A percentile compares a stretch with the other conserved stretches of the same genome.
phyloP scores from a whole-genome alignment of 2,329 filamentous ascomycete species.

The Aureobasidium melanogenum region DNA sequence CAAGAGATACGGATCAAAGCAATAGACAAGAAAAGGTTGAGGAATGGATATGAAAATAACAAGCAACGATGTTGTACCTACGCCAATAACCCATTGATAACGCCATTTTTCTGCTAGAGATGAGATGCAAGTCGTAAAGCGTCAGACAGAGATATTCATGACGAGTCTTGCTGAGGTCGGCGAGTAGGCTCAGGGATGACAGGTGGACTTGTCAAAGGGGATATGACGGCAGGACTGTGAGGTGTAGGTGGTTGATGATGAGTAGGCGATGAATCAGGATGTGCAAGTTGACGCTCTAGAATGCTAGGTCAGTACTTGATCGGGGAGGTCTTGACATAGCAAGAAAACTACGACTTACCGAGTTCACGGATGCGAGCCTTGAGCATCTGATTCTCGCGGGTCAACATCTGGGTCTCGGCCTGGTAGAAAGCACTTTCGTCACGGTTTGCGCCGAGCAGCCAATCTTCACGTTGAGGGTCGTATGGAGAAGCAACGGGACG shows the following conservation, averaged over 20 bases:
- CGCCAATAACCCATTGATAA: not conserved
- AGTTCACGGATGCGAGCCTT: conserved; percentile 64
- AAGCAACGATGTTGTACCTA: not conserved
- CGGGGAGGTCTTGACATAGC: too few relatives aligned
- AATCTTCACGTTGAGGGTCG: conserved; percentile 40
- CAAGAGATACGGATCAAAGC: not conserved
- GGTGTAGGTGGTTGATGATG: not conserved
- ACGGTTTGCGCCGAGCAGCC: conserved; percentile 48
- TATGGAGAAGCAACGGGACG: conserved; percentile 48
- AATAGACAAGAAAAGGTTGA: not conserved
- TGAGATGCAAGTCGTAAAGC: not conserved
- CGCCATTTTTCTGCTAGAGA: not conserved
- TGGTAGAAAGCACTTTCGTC: conserved; percentile 75
- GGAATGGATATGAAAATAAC: not conserved
- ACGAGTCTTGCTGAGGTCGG: not conserved
- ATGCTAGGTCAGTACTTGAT: not conserved
- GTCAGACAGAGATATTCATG: not conserved
- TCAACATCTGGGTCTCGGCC: conserved; percentile 69
- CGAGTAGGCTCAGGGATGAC: not conserved
- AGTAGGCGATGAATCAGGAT: not conserved
- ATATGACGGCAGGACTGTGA: conserved; percentile 9
- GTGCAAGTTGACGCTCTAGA: conserved; percentile 1
- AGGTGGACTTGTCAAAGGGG: not conserved
- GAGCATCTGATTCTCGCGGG: conserved; percentile 76
- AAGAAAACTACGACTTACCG: conserved; percentile 38